A percentile compares a stretch with the other conserved stretches of the same genome.
These are phyloP conservation scores for Microsporum audouinii DNA, from an alignment of 2,329 filamentous ascomycete species.

Conservation along the genomic window DNA sequence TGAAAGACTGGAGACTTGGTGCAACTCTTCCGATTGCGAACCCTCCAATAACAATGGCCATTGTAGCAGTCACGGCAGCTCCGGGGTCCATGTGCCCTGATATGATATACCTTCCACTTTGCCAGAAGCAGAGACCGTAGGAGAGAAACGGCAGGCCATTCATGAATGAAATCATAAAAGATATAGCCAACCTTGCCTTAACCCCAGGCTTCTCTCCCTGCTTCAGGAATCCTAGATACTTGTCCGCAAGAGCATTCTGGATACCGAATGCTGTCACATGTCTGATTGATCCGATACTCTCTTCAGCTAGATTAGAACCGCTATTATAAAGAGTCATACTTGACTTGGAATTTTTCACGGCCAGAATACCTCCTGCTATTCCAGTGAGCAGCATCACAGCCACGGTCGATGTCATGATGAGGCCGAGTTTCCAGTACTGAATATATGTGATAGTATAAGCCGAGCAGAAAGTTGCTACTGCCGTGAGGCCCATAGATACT, in stretches of 20 bases:
- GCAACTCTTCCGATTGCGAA: slow-evolving; percentile 70
- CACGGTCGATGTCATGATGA: background rate
- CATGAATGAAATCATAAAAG: slow-evolving; percentile 1
- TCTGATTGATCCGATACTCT: background rate
- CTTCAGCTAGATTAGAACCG: background rate
- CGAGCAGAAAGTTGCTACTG: background rate
- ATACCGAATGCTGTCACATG: slow-evolving; percentile 2
- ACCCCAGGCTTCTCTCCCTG: background rate
- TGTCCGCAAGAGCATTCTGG: background rate
- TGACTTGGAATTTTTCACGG: background rate
- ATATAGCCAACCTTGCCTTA: background rate
- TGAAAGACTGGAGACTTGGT: slow-evolving; percentile 66
- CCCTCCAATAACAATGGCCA: slow-evolving; percentile 73
- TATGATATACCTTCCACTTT: slow-evolving; percentile 57
- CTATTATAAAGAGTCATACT: background rate
- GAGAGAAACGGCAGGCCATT: background rate
- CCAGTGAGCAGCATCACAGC: background rate
- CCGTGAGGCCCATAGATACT: slow-evolving; percentile 41
- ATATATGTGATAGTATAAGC: background rate
- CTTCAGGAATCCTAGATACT: background rate
- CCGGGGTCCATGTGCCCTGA: slow-evolving; percentile 49
- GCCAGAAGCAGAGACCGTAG: slow-evolving; percentile 48
- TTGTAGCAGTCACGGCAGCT: slow-evolving; percentile 60
- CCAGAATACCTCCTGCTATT: background rate
- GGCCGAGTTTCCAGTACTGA: background rate